These are phyloP conservation scores for Fraxinus ornus DNA, from an alignment of 305 asterid species.

Conservation along the genomic window DNA sequence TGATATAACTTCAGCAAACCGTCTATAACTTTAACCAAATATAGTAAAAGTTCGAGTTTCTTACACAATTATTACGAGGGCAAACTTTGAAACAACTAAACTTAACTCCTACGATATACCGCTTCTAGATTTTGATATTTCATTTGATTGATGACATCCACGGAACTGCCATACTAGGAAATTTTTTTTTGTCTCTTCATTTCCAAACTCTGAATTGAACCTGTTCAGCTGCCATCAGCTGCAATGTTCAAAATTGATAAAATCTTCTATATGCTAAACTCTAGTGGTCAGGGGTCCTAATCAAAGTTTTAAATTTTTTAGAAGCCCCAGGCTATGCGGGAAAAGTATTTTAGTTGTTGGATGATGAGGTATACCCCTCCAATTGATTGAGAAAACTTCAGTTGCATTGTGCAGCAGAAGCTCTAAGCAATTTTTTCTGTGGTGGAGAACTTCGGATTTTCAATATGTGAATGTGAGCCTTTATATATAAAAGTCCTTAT, in stretches of 20 bases:
- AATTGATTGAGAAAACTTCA: neutral
- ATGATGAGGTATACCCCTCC: neutral
- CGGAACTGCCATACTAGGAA: neutral
- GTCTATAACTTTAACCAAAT: neutral
- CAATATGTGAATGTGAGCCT: neutral
- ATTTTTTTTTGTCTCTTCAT: neutral
- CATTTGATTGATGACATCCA: neutral
- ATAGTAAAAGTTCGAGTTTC: neutral
- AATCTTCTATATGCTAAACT: neutral
- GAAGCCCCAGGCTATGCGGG: neutral
- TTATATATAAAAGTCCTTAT: neutral
- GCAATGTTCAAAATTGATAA: neutral
- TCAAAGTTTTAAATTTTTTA: neutral
- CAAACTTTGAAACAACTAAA: neutral
- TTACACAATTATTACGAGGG: neutral
- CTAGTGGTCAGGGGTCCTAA: neutral
- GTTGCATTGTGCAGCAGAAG: neutral
- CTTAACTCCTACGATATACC: neutral
- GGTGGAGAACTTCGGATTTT: neutral
- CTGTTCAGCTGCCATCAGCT: neutral
- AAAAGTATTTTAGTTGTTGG: neutral
- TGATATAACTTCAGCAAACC: neutral
- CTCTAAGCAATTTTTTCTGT: neutral
- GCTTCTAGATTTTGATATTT: neutral
- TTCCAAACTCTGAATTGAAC: neutral